Evolutionary conservation across 257 asterid genomes (phyloP), one percentile per base, ranked within the genome.

Genomic region (Thymus mandschuricus): DNA sequence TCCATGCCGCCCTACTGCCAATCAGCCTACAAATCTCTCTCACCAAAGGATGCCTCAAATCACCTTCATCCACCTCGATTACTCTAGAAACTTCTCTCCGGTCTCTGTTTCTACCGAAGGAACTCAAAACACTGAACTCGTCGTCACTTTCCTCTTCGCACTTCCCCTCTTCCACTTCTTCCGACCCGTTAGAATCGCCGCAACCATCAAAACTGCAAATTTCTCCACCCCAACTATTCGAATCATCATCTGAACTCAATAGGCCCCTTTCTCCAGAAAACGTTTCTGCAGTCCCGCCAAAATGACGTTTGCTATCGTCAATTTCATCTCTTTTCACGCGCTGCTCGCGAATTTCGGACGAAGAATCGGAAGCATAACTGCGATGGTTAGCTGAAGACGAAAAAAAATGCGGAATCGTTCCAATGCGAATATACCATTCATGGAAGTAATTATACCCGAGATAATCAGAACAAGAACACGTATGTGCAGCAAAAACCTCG

Each of bases 31-130:
- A 86, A 49, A 83, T 55, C 82, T 91, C 97, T 77, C 83, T 94
- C 66, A 94, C 95, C 56, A 91, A 79, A 70, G 97, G 97, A 69
- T 91, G 96, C 75, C 89, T 80, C 62, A 79, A 64, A 75, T 87
- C 98, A 54, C 81, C 89, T 57, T 79, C 91, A 33, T 84, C 85
- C 70, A 70, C 85, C 72, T 85, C 83, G 46, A 81, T 68, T 75
- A 73, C 78, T 71, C 83, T 73, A 35, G 73, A 74, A 76, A 46
- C 77, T 50, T 73, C 74, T 30, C 57, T 66, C 67, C 63, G 71
- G 38, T 51, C 81, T 66, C 57, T 50, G 69, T 57, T 78, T 75
- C 73, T 70, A 50, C 75, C 73, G 70, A 79, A 80, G 43, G 88
- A 84, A 76, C 83, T 83, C 77, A 84, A 77, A 78, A 78, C 88